Conservation (phyloP, 768 basidiomycete species). For the Pisolithus orientalis region DNA sequence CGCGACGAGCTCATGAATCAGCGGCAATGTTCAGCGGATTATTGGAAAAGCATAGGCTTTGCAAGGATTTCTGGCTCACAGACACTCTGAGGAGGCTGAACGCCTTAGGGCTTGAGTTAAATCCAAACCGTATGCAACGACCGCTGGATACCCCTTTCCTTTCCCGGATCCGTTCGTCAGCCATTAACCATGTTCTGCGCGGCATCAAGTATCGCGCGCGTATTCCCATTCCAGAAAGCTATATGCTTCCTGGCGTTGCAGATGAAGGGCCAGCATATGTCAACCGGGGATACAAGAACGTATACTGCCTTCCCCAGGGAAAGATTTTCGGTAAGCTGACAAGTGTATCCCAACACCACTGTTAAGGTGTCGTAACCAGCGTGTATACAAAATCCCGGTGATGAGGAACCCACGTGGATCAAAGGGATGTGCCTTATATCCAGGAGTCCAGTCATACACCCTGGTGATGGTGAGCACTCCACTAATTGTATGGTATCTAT, state of each 20-base stretch:
- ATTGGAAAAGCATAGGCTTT: slow-evolving; percentile 43
- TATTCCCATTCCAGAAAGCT: slow-evolving; percentile 62
- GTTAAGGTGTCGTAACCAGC: slow-evolving; percentile 29
- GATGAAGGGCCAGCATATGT: slow-evolving; percentile 73
- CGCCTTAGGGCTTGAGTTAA: slow-evolving; percentile 43
- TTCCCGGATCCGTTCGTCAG: slow-evolving; percentile 48
- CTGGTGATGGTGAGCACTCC: slow-evolving; percentile 55
- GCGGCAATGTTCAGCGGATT: slow-evolving; percentile 42
- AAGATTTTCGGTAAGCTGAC: slow-evolving; percentile 57
- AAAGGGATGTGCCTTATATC: slow-evolving; percentile 59
- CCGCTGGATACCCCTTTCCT: slow-evolving; percentile 54
- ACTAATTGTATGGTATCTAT: not conserved
- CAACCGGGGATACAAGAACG: slow-evolving; percentile 41
- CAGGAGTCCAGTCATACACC: slow-evolving; percentile 69
- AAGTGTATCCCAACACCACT: too few relatives aligned
- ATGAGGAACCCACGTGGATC: slow-evolving; percentile 47
- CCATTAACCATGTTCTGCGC: slow-evolving; percentile 59
- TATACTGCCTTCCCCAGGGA: slow-evolving; percentile 47
- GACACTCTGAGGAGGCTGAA: slow-evolving; percentile 46
- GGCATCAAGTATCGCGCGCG: slow-evolving; percentile 73
- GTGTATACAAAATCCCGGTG: slow-evolving; percentile 50
- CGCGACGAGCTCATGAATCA: slow-evolving; percentile 56
- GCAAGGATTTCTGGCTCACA: slow-evolving; percentile 41
- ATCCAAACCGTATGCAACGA: slow-evolving; percentile 24
- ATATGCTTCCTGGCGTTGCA: slow-evolving; percentile 71